Evolutionary conservation across 805 yeast genomes (phyloP).

Genomic region (Debaryomyces castellii): DNA sequence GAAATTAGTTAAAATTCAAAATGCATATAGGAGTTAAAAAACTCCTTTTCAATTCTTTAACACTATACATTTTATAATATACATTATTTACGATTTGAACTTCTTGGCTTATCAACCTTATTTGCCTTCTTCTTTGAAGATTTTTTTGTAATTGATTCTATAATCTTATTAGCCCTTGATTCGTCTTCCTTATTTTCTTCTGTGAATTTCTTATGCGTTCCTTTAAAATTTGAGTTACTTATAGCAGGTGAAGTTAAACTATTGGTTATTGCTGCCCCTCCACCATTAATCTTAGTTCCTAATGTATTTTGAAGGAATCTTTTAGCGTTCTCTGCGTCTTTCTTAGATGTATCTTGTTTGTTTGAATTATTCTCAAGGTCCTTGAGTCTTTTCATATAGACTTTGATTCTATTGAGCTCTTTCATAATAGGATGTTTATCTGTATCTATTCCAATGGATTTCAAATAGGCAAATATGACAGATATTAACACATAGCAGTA

Average conservation of each 20-base stretch:
- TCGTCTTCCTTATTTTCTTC: constrained; percentile 13
- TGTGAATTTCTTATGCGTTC: constrained; percentile 38
- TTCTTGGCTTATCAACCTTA: constrained; percentile 2
- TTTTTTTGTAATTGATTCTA: not conserved
- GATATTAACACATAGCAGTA: constrained; percentile 57
- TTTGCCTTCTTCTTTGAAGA: not conserved
- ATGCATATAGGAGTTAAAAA: constrained; percentile 7
- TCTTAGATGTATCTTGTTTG: constrained; percentile 18
- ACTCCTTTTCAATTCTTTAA: constrained; percentile 1
- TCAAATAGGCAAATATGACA: constrained; percentile 56
- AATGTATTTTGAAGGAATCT: constrained; percentile 47
- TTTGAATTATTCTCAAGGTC: constrained; percentile 26
- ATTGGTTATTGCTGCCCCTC: constrained; percentile 27
- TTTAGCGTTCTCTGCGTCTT: constrained; percentile 43
- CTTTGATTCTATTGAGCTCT: constrained; percentile 65
- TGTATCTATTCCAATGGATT: constrained; percentile 57
- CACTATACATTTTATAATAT: not conserved
- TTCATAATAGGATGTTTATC: constrained; percentile 61
- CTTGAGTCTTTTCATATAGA: constrained; percentile 62
- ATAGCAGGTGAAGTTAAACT: constrained; percentile 35
- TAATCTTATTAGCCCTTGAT: not conserved
- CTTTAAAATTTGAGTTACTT: constrained; percentile 34
- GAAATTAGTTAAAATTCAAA: not conserved
- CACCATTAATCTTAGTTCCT: constrained; percentile 29
- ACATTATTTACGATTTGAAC: constrained; percentile 4